Conservation (phyloP, 2,329 filamentous ascomycete species). For the Westerdykella ornata region DNA sequence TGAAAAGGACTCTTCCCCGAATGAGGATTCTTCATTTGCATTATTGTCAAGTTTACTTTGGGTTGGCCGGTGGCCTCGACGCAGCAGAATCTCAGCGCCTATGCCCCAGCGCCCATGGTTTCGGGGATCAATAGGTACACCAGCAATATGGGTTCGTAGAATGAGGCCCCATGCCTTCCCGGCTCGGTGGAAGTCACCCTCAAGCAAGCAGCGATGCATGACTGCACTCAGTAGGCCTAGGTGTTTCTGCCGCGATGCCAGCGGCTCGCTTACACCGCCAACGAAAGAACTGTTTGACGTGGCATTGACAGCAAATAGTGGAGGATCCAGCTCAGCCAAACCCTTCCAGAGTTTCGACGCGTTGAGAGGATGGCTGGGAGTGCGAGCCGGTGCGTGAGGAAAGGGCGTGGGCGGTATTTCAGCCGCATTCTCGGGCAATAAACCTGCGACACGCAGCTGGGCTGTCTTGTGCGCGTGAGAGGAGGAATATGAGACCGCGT, state of each 20-base stretch:
- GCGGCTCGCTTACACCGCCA: constrained; percentile 10
- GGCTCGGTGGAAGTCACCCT: constrained; percentile 64
- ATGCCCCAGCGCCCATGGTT: constrained; percentile 69
- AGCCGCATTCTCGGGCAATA: constrained; percentile 32
- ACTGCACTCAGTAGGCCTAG: constrained; percentile 61
- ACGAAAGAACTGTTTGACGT: constrained; percentile 10
- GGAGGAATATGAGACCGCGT: constrained; percentile 9
- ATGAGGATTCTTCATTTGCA: constrained; percentile 1
- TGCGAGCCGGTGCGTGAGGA: constrained; percentile 37
- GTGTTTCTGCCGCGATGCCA: constrained; percentile 47
- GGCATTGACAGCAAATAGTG: constrained; percentile 32
- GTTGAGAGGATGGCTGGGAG: constrained; percentile 10
- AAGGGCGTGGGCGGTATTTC: constrained; percentile 40
- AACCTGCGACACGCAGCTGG: constrained; percentile 39
- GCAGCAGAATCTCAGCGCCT: constrained; percentile 76
- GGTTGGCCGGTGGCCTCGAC: constrained; percentile 32
- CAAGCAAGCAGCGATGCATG: constrained; percentile 64
- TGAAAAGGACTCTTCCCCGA: constrained; percentile 17
- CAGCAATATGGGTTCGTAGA: constrained; percentile 54
- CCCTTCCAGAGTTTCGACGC: constrained; percentile 33
- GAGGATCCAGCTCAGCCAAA: constrained; percentile 38
- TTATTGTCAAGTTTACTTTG: background rate
- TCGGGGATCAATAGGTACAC: constrained; percentile 60
- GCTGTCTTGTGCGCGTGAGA: constrained; percentile 19
- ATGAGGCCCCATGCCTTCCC: constrained; percentile 69